These are phyloP conservation scores for Rachicladosporium sp. DNA, from an alignment of 2,329 filamentous ascomycete genomes.

Conservation along the genomic window DNA sequence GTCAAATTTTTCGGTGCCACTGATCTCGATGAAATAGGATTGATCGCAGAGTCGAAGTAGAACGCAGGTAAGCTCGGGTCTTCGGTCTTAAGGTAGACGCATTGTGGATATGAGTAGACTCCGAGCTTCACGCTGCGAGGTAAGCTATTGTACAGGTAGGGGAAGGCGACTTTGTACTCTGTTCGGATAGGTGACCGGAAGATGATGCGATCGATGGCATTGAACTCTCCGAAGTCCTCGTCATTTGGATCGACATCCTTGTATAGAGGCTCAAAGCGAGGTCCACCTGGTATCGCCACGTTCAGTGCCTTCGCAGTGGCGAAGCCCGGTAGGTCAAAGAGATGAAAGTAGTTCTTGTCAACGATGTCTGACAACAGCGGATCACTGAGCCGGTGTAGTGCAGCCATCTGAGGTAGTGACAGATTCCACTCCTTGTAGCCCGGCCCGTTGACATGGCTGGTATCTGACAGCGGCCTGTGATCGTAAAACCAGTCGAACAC, in stretches of 20 bases:
- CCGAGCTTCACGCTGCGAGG: slow-evolving; percentile 86
- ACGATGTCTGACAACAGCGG: slow-evolving; percentile 84
- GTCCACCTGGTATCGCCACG: slow-evolving; percentile 92
- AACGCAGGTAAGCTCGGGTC: slow-evolving; percentile 86
- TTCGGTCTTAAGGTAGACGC: slow-evolving; percentile 79
- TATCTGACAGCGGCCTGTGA: slow-evolving; percentile 79
- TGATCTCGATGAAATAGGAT: slow-evolving; percentile 89
- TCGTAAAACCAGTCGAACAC: slow-evolving; percentile 98
- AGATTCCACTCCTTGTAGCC: slow-evolving; percentile 97
- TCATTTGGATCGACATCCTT: slow-evolving; percentile 98
- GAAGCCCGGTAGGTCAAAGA: slow-evolving; percentile 92
- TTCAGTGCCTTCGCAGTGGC: slow-evolving; percentile 94
- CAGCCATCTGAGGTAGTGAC: slow-evolving; percentile 87
- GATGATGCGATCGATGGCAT: slow-evolving; percentile 97
- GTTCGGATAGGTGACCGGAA: slow-evolving; percentile 91
- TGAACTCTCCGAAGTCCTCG: slow-evolving; percentile 98
- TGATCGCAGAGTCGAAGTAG: slow-evolving; percentile 96
- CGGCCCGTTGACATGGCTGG: slow-evolving; percentile 84
- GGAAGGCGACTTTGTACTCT: slow-evolving; percentile 88
- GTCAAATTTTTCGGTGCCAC: slow-evolving; percentile 92
- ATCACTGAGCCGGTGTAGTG: slow-evolving; percentile 79
- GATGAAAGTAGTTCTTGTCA: slow-evolving; percentile 94
- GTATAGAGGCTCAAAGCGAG: slow-evolving; percentile 91
- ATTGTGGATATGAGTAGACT: slow-evolving; percentile 88
- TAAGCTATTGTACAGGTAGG: slow-evolving; percentile 90